Conservation (phyloP, 108 stramenopile genomes). For the Cyclotella atomus region DNA sequence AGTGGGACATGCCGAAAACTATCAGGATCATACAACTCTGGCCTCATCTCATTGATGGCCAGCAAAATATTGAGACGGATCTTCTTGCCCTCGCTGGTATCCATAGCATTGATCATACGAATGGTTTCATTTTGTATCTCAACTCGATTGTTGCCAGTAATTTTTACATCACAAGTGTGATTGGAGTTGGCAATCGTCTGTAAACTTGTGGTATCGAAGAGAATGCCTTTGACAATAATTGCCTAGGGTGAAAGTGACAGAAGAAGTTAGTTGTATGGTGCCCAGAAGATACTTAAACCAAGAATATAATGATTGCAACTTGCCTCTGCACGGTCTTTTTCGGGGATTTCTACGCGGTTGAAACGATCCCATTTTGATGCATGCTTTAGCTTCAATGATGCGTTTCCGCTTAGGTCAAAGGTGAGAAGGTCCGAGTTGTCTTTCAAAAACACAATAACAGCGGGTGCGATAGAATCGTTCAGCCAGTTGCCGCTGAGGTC, state of each 20-base stretch:
- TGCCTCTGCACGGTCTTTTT: background rate
- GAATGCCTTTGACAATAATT: background rate
- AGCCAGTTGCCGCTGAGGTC: conserved; percentile 8
- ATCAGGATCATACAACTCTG: conserved; percentile 1
- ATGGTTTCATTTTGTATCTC: background rate
- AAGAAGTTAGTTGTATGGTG: no score
- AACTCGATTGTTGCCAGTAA: background rate
- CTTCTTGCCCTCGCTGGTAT: conserved; percentile 17
- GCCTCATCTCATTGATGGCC: background rate
- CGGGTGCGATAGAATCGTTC: background rate
- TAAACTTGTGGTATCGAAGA: conserved; percentile 18
- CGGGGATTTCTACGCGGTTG: background rate
- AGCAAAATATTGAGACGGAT: conserved; percentile 15
- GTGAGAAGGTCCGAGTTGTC: conserved; percentile 23
- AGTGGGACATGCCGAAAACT: conserved; percentile 9
- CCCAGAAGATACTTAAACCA: no score
- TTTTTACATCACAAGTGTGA: conserved; percentile 18
- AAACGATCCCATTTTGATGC: background rate
- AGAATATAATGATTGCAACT: no score
- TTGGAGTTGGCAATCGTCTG: conserved; percentile 8
- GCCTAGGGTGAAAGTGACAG: no score
- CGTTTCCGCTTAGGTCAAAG: background rate
- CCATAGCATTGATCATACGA: conserved; percentile 7
- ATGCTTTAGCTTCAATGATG: background rate
- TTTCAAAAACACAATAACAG: conserved; percentile 12